phyloP scores from a whole-genome alignment of 768 basidiomycete genomes.

The Butyriboletus loyo region DNA sequence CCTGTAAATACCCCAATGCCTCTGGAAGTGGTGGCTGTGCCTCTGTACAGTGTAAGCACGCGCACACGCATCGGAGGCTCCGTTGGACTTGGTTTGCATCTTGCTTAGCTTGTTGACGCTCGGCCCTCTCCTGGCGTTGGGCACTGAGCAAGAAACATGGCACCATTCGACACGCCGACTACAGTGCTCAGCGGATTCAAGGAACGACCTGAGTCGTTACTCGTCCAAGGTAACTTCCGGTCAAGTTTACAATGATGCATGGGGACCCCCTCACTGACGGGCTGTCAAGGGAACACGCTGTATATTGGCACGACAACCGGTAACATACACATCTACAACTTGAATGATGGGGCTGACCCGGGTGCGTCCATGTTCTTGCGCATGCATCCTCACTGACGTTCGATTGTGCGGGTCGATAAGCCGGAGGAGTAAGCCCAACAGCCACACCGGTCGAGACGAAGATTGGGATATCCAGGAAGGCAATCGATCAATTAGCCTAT shows the following conservation, averaged over 20 bases:
- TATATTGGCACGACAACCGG: slow-evolving; percentile 63
- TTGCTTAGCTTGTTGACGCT: background rate
- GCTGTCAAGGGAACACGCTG: slow-evolving; percentile 46
- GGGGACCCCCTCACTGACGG: background rate
- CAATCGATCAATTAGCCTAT: slow-evolving; percentile 87
- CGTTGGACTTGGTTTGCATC: background rate
- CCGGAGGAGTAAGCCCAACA: background rate
- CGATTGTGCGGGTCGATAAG: background rate
- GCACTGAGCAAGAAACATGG: slow-evolving; percentile 19
- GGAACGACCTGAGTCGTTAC: slow-evolving; percentile 35
- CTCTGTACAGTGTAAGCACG: no score
- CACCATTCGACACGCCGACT: slow-evolving; percentile 30
- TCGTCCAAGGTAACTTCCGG: slow-evolving; percentile 24
- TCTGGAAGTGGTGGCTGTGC: slow-evolving; percentile 6
- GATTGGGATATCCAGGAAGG: slow-evolving; percentile 59
- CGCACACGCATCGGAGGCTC: no score
- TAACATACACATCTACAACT: slow-evolving; percentile 49
- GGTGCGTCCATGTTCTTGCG: slow-evolving; percentile 30
- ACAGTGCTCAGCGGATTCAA: slow-evolving; percentile 32
- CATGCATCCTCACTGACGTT: slow-evolving; percentile 26
- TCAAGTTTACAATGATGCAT: background rate
- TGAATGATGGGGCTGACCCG: slow-evolving; percentile 38
- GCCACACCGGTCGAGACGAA: slow-evolving; percentile 56
- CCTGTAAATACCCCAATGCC: background rate
- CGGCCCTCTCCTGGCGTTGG: background rate